phyloP scores from a whole-genome alignment of 805 yeast genomes.

The Kluyveromyces starmeri region DNA sequence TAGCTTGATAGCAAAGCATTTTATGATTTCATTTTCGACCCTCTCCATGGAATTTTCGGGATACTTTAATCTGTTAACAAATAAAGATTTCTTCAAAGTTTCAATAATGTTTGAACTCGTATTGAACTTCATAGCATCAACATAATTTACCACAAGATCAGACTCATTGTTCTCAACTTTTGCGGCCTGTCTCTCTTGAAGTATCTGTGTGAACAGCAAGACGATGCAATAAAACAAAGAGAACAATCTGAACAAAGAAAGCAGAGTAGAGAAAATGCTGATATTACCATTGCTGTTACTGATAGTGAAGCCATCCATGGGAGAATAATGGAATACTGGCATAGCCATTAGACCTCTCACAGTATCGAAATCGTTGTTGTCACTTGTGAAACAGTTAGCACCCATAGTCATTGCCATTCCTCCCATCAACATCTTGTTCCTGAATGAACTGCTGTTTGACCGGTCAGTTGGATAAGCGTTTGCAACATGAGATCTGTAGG shows the following conservation, averaged over 20 bases:
- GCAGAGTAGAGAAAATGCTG: constrained; percentile 20
- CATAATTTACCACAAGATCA: constrained; percentile 7
- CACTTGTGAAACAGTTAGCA: constrained; percentile 43
- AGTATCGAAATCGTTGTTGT: constrained; percentile 34
- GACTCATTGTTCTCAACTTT: constrained; percentile 4
- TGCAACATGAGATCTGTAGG: constrained; percentile 3
- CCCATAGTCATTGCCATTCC: constrained; percentile 61
- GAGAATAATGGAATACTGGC: constrained; percentile 33
- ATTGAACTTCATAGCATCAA: constrained; percentile 14
- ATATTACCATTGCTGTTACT: constrained; percentile 22
- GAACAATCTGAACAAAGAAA: constrained; percentile 20
- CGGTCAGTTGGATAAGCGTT: constrained; percentile 7
- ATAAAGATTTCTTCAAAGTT: constrained; percentile 14
- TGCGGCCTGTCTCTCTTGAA: constrained; percentile 1
- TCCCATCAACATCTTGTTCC: constrained; percentile 48
- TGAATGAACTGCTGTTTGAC: constrained; percentile 9
- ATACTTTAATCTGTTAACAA: constrained; percentile 14
- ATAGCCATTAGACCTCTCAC: constrained; percentile 39
- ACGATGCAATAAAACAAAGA: constrained; percentile 22
- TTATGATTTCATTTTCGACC: constrained; percentile 15
- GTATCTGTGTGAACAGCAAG: constrained; percentile 19
- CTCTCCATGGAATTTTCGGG: constrained; percentile 15
- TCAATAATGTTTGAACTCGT: constrained; percentile 9
- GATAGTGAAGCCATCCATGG: constrained; percentile 13
- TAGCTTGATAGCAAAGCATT: constrained; percentile 20